Base-by-base conservation (phyloP, 169 alveolate genomes). In the Besnoitia besnoiti region DNA sequence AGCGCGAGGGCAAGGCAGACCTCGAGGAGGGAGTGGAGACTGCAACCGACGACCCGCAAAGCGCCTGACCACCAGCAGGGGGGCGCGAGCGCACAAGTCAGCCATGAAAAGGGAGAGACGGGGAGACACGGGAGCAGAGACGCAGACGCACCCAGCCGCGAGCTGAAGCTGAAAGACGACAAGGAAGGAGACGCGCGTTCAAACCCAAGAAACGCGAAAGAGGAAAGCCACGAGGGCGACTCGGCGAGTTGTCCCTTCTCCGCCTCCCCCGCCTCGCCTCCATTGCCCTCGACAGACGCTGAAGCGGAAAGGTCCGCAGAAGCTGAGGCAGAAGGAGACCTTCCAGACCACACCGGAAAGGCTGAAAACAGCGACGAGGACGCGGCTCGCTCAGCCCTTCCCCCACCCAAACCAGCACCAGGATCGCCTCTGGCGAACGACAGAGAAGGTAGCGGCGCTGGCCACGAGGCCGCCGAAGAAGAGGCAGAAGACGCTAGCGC, bases 171-270 rank as follows among this genome's bases (percentile, higher is more conserved):
- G 44, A 67, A 67, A 67, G 80, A 30, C 40, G 80, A 8, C 16
- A n/a, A 67, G 80, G 80, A 76, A 40, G n/a, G 40, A 40, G 33
- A 76, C 59, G 59, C 59, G 59, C 59, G n/a, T n/a, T n/a, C n/a
- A n/a, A n/a, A n/a, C n/a, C 16, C 59, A 49, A 7, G 59, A 49
- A 16, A 16, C 59, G 59, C 7, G 59, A 49, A 49, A 49, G n/a
- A n/a, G n/a, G n/a, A 49, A 49, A 49, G 59, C 59, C 16, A 16
- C 16, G 59, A 49, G n/a, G n/a, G n/a, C n/a, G n/a, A n/a, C n/a
- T n/a, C n/a, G n/a, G n/a, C n/a, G n/a, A n/a, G n/a, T n/a, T n/a
- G n/a, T n/a, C n/a, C n/a, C n/a, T n/a, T n/a, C n/a, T n/a, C n/a
- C n/a, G n/a, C n/a, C n/a, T n/a, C n/a, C n/a, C n/a, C n/a, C n/a